Evolutionary conservation across 306 rosid genomes (phyloP).

Genomic region (Benincasa hispida): DNA sequence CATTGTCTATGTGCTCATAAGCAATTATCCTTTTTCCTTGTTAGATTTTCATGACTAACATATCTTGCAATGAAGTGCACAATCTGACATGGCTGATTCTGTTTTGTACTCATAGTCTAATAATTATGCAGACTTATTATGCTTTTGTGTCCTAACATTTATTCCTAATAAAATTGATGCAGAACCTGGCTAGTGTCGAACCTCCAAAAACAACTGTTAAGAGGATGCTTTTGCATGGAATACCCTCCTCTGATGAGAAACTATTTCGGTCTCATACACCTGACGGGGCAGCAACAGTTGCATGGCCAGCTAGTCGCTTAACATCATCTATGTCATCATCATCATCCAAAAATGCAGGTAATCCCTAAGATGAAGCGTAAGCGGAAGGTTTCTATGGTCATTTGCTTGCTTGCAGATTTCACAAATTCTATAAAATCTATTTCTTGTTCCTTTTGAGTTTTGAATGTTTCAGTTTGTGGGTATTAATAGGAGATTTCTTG

Average conservation of each 20-base stretch:
- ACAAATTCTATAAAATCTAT: neutral
- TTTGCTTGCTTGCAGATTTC: neutral
- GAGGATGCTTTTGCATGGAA: constrained; percentile 59
- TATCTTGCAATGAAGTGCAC: neutral
- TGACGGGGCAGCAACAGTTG: constrained; percentile 28
- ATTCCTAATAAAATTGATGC: constrained; percentile 14
- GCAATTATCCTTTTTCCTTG: neutral
- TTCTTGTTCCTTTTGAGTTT: constrained; percentile 2
- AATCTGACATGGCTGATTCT: neutral
- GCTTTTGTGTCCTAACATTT: neutral
- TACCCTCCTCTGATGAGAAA: constrained; percentile 24
- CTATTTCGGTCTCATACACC: constrained; percentile 16
- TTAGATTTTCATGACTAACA: neutral
- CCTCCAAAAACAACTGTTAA: constrained; percentile 74
- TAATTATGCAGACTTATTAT: neutral
- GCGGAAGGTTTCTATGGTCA: neutral
- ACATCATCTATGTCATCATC: constrained; percentile 26
- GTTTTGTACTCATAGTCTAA: neutral
- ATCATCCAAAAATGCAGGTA: constrained; percentile 33
- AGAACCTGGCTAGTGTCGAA: constrained; percentile 69
- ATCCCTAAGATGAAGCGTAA: neutral
- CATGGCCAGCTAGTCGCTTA: constrained; percentile 20
- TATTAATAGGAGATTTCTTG: too few relatives aligned
- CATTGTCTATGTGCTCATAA: neutral
- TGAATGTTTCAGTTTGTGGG: constrained; percentile 7